Evolutionary conservation across 2,329 filamentous ascomycete genomes (phyloP), one percentile per base, ranked within the genome.

Genomic region (Fusarium austroafricanum): DNA sequence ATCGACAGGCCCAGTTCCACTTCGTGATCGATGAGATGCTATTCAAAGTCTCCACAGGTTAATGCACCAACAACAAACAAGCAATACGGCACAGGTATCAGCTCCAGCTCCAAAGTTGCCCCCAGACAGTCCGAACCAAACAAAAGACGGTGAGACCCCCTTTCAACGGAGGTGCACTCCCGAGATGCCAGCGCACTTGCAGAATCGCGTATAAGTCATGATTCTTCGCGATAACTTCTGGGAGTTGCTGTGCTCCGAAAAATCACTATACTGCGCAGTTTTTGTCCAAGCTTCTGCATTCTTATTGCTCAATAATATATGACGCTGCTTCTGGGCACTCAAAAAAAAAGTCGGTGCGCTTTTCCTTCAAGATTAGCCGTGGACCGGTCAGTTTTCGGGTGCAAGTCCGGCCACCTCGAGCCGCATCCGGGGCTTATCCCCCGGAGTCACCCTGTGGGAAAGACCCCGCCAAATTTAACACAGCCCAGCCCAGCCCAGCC

Each of bases 71-170:
- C 49, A 49, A 51, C 44, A 68, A 57, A 57, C 61, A 63, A 67
- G 54, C 51, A 60, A 51, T 53, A 65, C 53, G 39, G 45, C 65
- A 58, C 55, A 50, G 53, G 65, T 61, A 55, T 55, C 31, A 40
- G 52, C 17, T 44, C 35, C 38, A 55, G 47, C 38, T 52, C n/a
- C 18, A 54, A 44, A 33, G 60, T 51, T 62, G 50, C 46, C 44
- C 52, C 29, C 29, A 31, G 29, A 31, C 21, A 38, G n/a, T 35
- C 23, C 42, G 35, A 39, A 39, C 33, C 29, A 49, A 54, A 50
- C 60, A 69, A 69, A 69, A 69, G 66, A 70, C 66, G 66, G 66
- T 69, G 66, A 69, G 66, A 38, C 53, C 37, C 43, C 23, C n/a
- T 52, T 67, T 18, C 33, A 49, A 43, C 56, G 66, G 66, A 68